A percentile compares a stretch with the other conserved stretches of the same genome.
These are phyloP conservation scores for Phoma herbarum DNA, from an alignment of 2,329 filamentous ascomycete species.

Conservation along the genomic window DNA sequence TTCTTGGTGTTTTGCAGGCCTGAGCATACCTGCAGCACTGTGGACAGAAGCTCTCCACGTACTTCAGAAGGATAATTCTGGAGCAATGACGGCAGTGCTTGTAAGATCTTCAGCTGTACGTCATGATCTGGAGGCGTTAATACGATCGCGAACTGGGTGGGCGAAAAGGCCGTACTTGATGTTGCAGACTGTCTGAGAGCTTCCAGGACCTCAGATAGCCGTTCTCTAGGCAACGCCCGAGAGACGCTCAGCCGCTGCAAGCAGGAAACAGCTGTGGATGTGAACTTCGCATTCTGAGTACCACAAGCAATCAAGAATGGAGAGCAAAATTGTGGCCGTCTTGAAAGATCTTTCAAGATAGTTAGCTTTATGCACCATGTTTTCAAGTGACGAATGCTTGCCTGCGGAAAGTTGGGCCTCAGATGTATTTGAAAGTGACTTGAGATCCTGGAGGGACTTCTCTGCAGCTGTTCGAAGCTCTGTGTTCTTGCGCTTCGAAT, in stretches of 20 bases:
- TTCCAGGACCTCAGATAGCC: slow-evolving; percentile 85
- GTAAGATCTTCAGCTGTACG: slow-evolving; percentile 94
- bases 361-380: slow-evolving; percentile 9
- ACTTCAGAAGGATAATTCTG: slow-evolving; percentile 89
- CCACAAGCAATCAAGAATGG: slow-evolving; percentile 94
- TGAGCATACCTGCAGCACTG: slow-evolving; percentile 88
- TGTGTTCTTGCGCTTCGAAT: slow-evolving; percentile 93
- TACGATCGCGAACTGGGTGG: background rate
- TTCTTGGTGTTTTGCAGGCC: slow-evolving; percentile 91
- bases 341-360: slow-evolving; percentile 73
- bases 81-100: slow-evolving; percentile 85
- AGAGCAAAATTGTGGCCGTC: slow-evolving; percentile 83
- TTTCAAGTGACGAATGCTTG: slow-evolving; percentile 47
- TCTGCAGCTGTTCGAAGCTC: slow-evolving; percentile 92
- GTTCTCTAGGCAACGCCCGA: slow-evolving; percentile 77
- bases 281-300: slow-evolving; percentile 90
- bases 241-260: slow-evolving; percentile 88
- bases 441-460: slow-evolving; percentile 90
- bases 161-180: slow-evolving; percentile 63
- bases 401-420: slow-evolving; percentile 79
- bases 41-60: slow-evolving; percentile 81
- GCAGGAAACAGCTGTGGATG: slow-evolving; percentile 84
- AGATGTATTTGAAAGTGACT: slow-evolving; percentile 74
- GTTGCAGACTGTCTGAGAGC: slow-evolving; percentile 83
- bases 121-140: slow-evolving; percentile 68